Conservation (phyloP, 139 green algal genomes). For the Chlorella sp. region DNA sequence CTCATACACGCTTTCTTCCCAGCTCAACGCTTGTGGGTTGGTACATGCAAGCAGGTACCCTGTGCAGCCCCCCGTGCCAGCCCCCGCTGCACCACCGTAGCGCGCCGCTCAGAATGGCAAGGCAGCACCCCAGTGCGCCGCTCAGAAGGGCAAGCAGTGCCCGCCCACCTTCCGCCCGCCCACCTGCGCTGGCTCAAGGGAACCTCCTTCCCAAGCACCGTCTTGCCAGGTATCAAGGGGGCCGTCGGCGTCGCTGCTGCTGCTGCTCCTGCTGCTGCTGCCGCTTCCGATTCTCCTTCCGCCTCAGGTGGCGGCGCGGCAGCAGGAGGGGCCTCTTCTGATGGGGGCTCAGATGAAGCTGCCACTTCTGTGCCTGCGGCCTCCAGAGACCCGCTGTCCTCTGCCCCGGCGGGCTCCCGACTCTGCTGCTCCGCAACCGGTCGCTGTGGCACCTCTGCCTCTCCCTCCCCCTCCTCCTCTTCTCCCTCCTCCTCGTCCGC, state of each 20-base stretch:
- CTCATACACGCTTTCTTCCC: neutral
- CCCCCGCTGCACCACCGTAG: too few relatives aligned
- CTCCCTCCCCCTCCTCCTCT: neutral
- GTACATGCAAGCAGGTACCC: neutral
- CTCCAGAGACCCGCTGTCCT: neutral
- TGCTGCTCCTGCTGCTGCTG: neutral
- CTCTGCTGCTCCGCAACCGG: neutral
- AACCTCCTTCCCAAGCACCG: slow-evolving; percentile 16
- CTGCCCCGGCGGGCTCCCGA: neutral
- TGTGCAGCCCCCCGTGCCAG: neutral
- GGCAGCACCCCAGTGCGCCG: neutral
- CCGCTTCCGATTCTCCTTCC: neutral
- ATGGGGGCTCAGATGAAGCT: neutral
- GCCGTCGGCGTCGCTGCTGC: neutral
- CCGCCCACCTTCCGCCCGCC: neutral
- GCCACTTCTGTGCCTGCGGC: neutral
- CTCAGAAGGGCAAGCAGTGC: neutral
- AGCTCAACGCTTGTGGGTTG: neutral
- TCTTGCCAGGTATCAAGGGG: neutral
- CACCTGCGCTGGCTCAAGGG: neutral
- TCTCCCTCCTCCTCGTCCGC: neutral
- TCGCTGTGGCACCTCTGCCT: neutral
- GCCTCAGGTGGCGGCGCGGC: neutral
- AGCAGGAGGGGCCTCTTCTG: too few relatives aligned
- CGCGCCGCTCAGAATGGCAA: neutral